Evolutionary conservation across 495 filamentous ascomycete genomes (phyloP).

Genomic region (Aspergillus nanangensis): DNA sequence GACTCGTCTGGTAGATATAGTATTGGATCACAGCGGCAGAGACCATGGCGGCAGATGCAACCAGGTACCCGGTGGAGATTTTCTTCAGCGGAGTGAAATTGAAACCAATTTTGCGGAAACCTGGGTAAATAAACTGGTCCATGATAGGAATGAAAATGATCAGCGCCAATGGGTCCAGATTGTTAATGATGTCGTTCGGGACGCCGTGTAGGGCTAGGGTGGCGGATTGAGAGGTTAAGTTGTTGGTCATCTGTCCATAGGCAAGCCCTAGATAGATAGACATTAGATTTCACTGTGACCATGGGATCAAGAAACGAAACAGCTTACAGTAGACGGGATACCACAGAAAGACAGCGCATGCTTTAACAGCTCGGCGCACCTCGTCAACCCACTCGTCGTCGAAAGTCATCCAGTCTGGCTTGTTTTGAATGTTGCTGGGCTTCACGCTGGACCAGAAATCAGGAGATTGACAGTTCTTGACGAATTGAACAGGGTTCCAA

Average conservation of each 20-base stretch:
- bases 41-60: conserved; percentile 55
- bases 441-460: conserved; percentile 62
- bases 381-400: conserved; percentile 53
- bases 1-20: conserved; percentile 57
- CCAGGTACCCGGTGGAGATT: conserved; percentile 61
- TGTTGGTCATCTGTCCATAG: conserved; percentile 57
- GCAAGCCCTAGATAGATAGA: conserved; percentile 35
- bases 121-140: conserved; percentile 61
- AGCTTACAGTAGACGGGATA: conserved; percentile 60
- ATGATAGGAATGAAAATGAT: conserved; percentile 67
- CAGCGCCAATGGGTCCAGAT: conserved; percentile 67
- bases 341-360: conserved; percentile 51
- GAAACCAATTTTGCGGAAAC: conserved; percentile 52
- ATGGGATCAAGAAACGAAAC: neutral
- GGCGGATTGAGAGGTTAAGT: conserved; percentile 53
- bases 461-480: conserved; percentile 46
- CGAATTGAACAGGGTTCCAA: conserved; percentile 43
- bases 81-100: conserved; percentile 63
- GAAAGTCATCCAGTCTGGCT: conserved; percentile 63
- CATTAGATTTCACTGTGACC: neutral
- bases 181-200: conserved; percentile 67
- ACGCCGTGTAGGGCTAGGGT: conserved; percentile 47
- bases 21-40: conserved; percentile 61
- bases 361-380: conserved; percentile 41
- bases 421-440: conserved; percentile 50